phyloP scores from a whole-genome alignment of 2,329 filamentous ascomycete species.

The Monosporascus sp. region DNA sequence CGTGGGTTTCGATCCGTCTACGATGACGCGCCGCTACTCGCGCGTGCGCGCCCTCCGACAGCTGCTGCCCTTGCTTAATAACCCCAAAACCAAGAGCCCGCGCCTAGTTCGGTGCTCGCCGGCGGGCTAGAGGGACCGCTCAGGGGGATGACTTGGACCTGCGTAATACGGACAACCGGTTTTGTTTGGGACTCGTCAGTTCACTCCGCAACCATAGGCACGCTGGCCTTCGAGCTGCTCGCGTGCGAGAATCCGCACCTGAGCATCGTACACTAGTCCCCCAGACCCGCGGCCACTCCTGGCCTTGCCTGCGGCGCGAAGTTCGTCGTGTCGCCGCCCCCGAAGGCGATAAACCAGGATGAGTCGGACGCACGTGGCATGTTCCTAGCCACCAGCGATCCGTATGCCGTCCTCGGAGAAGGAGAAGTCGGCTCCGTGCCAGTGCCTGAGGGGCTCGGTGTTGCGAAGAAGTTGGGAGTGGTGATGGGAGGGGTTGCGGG shows the following conservation, averaged over 20 bases:
- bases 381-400: constrained; percentile 2
- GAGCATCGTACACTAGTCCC: constrained; percentile 27
- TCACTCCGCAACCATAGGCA: constrained; percentile 42
- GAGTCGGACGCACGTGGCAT: constrained; percentile 2
- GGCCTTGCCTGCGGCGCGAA: not conserved
- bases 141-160: constrained; percentile 36
- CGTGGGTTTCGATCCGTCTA: constrained; percentile 46
- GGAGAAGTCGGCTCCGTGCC: not conserved
- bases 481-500: not conserved
- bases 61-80: constrained; percentile 43
- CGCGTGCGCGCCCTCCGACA: constrained; percentile 45
- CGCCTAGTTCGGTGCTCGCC: constrained; percentile 46
- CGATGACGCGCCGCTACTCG: constrained; percentile 45
- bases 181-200: constrained; percentile 31
- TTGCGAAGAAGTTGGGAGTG: not conserved
- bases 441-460: not conserved
- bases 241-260: constrained; percentile 34
- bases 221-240: constrained; percentile 41
- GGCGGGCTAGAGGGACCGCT: constrained; percentile 40
- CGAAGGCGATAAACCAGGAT: not conserved
- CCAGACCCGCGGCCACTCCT: constrained; percentile 20
- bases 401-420: constrained; percentile 1
- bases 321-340: not conserved
- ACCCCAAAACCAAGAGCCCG: constrained; percentile 18
- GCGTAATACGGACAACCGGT: constrained; percentile 25